Conservation (phyloP, 768 basidiomycete species). For the Megacollybia marginata region DNA sequence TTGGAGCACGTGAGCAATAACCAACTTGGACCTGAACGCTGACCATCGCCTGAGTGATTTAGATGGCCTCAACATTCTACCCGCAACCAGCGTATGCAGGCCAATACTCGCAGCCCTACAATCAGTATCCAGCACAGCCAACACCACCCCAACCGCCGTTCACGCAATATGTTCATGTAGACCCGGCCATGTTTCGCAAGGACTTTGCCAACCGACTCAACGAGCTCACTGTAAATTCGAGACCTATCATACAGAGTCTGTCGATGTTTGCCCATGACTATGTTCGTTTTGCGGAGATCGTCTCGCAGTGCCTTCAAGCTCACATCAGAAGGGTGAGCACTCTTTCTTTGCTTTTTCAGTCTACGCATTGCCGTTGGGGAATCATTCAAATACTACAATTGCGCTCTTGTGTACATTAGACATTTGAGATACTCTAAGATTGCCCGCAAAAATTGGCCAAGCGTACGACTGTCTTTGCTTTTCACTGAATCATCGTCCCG, state of each 20-base stretch:
- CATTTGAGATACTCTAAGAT: too few relatives aligned
- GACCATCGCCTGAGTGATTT: too few relatives aligned
- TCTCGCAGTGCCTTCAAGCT: conserved; percentile 74
- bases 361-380: too few relatives aligned
- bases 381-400: too few relatives aligned
- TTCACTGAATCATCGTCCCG: not conserved
- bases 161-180: conserved; percentile 34
- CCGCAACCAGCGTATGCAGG: too few relatives aligned
- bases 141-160: conserved; percentile 23
- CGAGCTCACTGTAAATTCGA: conserved; percentile 88
- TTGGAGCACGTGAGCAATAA: too few relatives aligned
- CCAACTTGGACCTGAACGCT: too few relatives aligned
- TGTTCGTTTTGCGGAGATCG: conserved; percentile 67
- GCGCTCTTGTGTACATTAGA: too few relatives aligned
- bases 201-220: conserved; percentile 69
- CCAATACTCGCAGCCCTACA: conserved; percentile 15
- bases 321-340: conserved; percentile 85
- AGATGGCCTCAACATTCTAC: too few relatives aligned
- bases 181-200: conserved; percentile 69
- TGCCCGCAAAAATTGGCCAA: too few relatives aligned
- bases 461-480: conserved; percentile 3
- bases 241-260: conserved; percentile 86
- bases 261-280: conserved; percentile 92
- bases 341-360: not conserved
- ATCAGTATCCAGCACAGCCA: conserved; percentile 32